Conservation (phyloP, 768 basidiomycete genomes). For the Hydnomerulius pinastri region DNA sequence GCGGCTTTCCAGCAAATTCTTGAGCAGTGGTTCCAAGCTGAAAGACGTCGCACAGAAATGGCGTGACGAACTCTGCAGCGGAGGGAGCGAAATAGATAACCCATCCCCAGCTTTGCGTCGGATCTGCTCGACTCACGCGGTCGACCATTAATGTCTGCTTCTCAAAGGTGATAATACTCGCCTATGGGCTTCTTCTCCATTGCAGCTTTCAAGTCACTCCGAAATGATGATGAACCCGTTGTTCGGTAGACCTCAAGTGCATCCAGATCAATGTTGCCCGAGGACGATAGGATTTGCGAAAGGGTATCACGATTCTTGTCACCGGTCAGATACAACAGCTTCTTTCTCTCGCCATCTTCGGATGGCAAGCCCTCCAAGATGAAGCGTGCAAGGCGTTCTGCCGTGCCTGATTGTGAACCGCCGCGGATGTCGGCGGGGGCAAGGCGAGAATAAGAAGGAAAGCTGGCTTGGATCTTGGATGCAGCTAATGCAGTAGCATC, state of each 20-base stretch:
- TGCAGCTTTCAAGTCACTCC: slow-evolving; percentile 39
- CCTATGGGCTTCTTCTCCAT: slow-evolving; percentile 29
- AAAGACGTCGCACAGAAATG: slow-evolving; percentile 50
- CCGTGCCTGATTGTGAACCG: slow-evolving; percentile 57
- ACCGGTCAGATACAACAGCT: slow-evolving; percentile 75
- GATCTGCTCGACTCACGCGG: background rate
- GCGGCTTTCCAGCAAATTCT: background rate
- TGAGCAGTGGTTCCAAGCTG: slow-evolving; percentile 27
- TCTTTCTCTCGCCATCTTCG: slow-evolving; percentile 16
- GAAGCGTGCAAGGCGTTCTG: slow-evolving; percentile 64
- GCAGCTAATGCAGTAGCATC: slow-evolving; percentile 53
- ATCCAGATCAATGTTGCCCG: slow-evolving; percentile 47
- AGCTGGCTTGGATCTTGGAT: slow-evolving; percentile 33
- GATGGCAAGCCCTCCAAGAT: slow-evolving; percentile 46
- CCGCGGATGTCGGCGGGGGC: slow-evolving; percentile 43
- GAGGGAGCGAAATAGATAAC: slow-evolving; percentile 79
- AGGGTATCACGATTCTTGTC: slow-evolving; percentile 85
- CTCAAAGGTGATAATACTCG: slow-evolving; percentile 12
- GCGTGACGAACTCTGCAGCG: slow-evolving; percentile 56
- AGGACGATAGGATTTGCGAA: slow-evolving; percentile 45
- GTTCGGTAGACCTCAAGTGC: slow-evolving; percentile 74
- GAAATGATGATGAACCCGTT: slow-evolving; percentile 52
- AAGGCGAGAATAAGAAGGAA: slow-evolving; percentile 39
- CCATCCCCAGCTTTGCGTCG: slow-evolving; percentile 50
- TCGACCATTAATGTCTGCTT: background rate